These are phyloP conservation scores for Penicillium sp. DNA, from an alignment of 2,329 filamentous ascomycete species.

Conservation along the genomic window DNA sequence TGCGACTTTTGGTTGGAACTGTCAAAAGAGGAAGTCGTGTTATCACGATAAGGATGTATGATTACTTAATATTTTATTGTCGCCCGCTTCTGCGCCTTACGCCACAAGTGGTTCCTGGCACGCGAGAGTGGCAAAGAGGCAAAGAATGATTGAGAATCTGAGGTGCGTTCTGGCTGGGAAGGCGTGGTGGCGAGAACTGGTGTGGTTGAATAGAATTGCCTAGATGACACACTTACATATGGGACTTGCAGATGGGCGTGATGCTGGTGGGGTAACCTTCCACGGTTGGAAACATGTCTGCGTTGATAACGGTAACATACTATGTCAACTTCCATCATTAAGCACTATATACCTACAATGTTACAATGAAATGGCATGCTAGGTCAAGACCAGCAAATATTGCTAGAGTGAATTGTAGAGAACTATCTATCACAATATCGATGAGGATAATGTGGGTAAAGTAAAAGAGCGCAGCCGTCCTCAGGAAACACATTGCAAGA, in stretches of 20 bases:
- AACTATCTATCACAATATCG: constrained; percentile 7
- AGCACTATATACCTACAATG: background rate
- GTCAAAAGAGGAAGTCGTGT: background rate
- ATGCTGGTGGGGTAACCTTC: background rate
- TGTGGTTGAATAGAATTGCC: background rate
- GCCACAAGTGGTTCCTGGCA: constrained; percentile 8
- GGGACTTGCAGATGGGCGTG: background rate
- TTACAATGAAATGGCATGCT: background rate
- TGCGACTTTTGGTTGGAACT: background rate
- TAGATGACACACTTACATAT: background rate
- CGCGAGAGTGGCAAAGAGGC: constrained; percentile 10
- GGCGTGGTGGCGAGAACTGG: background rate
- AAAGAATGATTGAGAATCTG: background rate
- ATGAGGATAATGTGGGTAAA: constrained; percentile 11
- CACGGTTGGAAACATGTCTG: background rate
- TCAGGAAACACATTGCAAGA: constrained; percentile 21
- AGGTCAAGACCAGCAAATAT: background rate
- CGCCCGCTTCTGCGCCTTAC: background rate
- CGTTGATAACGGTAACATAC: background rate
- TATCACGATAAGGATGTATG: constrained; percentile 10
- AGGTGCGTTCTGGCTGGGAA: background rate
- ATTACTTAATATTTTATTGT: constrained; percentile 7
- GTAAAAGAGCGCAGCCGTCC: constrained; percentile 26
- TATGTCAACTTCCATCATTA: background rate
- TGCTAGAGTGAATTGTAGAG: constrained; percentile 7